These are phyloP conservation scores for Boletus barrowsii DNA, from an alignment of 768 basidiomycete genomes.

Conservation along the genomic window DNA sequence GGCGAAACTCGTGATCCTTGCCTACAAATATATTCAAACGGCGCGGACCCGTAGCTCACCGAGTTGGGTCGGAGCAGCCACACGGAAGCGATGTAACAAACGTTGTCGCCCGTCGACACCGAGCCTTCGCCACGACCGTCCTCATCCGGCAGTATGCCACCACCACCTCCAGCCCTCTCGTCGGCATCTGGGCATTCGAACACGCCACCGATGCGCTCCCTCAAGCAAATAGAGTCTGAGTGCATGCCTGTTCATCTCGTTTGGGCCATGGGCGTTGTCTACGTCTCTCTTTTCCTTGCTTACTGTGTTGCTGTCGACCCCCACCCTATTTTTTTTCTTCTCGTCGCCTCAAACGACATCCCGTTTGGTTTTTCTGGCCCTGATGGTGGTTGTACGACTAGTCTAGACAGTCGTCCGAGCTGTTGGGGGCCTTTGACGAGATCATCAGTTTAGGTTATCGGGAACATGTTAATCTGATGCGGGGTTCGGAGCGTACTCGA, in stretches of 20 bases:
- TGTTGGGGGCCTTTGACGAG: slow-evolving; percentile 95
- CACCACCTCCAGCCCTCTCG: slow-evolving; percentile 6
- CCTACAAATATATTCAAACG: slow-evolving; percentile 46
- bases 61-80: slow-evolving; percentile 24
- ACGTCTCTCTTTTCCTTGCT: background rate
- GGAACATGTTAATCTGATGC: slow-evolving; percentile 74
- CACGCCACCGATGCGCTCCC: slow-evolving; percentile 29
- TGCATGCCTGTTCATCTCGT: background rate
- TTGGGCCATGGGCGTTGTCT: background rate
- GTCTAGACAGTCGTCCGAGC: slow-evolving; percentile 80
- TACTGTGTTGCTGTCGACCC: background rate
- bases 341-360: background rate
- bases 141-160: slow-evolving; percentile 18
- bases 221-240: slow-evolving; percentile 30
- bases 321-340: background rate
- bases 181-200: slow-evolving; percentile 16
- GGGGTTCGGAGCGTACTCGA: slow-evolving; percentile 75
- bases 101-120: slow-evolving; percentile 31
- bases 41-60: slow-evolving; percentile 32
- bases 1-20: slow-evolving; percentile 45
- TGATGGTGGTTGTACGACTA: slow-evolving; percentile 14
- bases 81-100: slow-evolving; percentile 38
- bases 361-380: background rate
- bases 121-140: slow-evolving; percentile 33
- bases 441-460: slow-evolving; percentile 87